Percentiles rank a stretch among this genome's conserved stretches.
Conservation (phyloP, 2,329 filamentous ascomycete genomes). For the Scedosporium boydii region DNA sequence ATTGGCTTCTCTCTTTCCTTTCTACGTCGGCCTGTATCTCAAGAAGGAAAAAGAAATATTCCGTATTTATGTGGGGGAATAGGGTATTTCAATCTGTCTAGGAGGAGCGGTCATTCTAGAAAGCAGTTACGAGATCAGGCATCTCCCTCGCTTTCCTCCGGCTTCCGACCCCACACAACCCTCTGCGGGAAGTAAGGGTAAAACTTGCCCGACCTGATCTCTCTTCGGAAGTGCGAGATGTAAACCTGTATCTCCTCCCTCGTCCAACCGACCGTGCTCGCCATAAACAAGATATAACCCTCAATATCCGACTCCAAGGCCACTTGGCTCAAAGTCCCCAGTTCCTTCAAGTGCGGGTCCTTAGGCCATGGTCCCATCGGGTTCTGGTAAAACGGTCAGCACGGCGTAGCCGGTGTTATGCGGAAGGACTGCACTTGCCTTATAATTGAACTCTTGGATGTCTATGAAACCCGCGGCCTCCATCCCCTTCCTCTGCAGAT, state of each 20-base stretch:
- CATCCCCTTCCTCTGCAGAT: conserved; percentile 9
- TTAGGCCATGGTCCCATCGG: conserved; percentile 28
- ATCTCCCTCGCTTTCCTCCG: neutral
- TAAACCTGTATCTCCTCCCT: conserved; percentile 12
- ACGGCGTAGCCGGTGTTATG: neutral
- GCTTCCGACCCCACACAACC: neutral
- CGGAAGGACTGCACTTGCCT: neutral
- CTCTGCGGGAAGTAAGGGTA: neutral
- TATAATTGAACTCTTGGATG: conserved; percentile 5
- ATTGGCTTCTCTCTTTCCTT: no score
- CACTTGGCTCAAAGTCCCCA: conserved; percentile 19
- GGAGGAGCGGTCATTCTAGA: no score
- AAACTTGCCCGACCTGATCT: conserved; percentile 10
- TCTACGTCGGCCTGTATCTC: no score
- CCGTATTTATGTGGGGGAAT: no score
- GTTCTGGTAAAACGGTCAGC: neutral
- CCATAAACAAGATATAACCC: conserved; percentile 15
- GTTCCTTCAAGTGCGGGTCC: conserved; percentile 29
- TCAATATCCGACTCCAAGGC: conserved; percentile 13
- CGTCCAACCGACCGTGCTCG: conserved; percentile 12
- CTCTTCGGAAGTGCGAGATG: conserved; percentile 12
- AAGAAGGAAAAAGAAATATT: no score
- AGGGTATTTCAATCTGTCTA: no score
- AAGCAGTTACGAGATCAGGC: no score
- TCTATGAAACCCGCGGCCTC: conserved; percentile 9